Conservation (phyloP, 371 early-diverging fungal genomes). For the Umbelopsis sp. region DNA sequence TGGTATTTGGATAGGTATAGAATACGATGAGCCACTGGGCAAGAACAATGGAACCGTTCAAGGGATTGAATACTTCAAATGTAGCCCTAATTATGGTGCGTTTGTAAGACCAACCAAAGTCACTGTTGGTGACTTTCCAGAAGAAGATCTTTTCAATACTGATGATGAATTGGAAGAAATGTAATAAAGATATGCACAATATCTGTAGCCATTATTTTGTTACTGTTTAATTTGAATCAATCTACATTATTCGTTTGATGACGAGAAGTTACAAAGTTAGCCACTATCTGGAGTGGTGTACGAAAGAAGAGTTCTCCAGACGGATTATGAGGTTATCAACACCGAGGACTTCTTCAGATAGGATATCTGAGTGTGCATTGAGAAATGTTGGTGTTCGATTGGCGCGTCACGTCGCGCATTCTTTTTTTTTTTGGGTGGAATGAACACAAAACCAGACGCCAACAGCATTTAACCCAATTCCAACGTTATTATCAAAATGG, state of each 20-base stretch:
- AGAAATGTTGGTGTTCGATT: no score
- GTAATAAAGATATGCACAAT: conserved; percentile 27
- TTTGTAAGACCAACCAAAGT: conserved; percentile 91
- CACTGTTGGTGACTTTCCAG: conserved; percentile 87
- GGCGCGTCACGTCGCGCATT: conserved; percentile 4
- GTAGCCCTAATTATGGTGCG: conserved; percentile 76
- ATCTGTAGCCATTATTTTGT: neutral
- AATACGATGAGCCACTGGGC: conserved; percentile 96
- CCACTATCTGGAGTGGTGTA: no score
- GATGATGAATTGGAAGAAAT: conserved; percentile 64
- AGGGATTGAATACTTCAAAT: conserved; percentile 77
- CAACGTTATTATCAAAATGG: neutral
- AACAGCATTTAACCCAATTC: no score
- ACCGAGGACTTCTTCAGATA: no score
- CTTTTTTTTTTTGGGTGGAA: neutral
- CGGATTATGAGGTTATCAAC: no score
- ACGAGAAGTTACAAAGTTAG: no score
- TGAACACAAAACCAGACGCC: no score
- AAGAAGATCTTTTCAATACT: conserved; percentile 49
- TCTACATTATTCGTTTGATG: no score
- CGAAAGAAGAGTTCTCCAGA: no score
- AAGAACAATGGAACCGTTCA: conserved; percentile 92
- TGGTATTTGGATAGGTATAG: conserved; percentile 93
- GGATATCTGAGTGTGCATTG: no score
- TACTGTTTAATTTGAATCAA: no score